phyloP scores from a whole-genome alignment of 192 early-diverging fungal species.

The Linnemannia exigua region DNA sequence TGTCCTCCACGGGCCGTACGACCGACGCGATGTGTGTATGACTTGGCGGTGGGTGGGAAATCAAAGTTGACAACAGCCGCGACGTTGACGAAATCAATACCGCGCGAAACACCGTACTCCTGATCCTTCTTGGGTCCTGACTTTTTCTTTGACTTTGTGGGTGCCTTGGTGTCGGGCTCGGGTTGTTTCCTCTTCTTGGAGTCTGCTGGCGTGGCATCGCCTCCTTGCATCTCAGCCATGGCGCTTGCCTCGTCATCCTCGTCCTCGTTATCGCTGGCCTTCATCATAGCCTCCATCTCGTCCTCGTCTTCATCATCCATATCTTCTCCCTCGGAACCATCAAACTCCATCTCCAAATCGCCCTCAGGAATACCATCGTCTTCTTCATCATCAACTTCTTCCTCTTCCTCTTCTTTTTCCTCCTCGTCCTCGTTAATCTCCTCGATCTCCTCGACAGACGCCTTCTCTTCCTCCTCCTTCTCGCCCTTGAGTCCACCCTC shows the following conservation, averaged over 20 bases:
- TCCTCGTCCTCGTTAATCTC: slow-evolving; percentile 48
- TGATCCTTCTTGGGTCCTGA: slow-evolving; percentile 71
- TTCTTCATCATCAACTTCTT: slow-evolving; percentile 18
- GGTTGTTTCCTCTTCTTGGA: slow-evolving; percentile 51
- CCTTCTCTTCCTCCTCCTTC: slow-evolving; percentile 71
- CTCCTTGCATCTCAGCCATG: slow-evolving; percentile 34
- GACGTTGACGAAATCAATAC: slow-evolving; percentile 96
- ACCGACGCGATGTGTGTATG: slow-evolving; percentile 96
- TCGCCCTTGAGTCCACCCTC: slow-evolving; percentile 81
- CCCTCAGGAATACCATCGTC: slow-evolving; percentile 48
- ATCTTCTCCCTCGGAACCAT: slow-evolving; percentile 54
- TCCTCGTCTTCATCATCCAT: slow-evolving; percentile 39
- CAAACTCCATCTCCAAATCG: slow-evolving; percentile 55
- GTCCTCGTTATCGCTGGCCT: slow-evolving; percentile 38
- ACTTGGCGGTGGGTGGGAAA: slow-evolving; percentile 85
- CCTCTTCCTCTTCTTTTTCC: slow-evolving; percentile 35
- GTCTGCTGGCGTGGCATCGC: slow-evolving; percentile 27
- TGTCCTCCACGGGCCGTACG: slow-evolving; percentile 94
- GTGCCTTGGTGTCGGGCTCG: slow-evolving; percentile 45
- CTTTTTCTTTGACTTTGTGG: slow-evolving; percentile 61
- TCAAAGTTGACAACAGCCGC: slow-evolving; percentile 98
- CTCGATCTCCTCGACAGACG: slow-evolving; percentile 60
- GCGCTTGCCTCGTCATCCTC: slow-evolving; percentile 48
- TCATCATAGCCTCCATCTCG: slow-evolving; percentile 56
- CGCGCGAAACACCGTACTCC: slow-evolving; percentile 96